Evolutionary conservation across 2,329 filamentous ascomycete genomes (phyloP), one percentile per base, ranked within the genome.

Genomic region (Colletotrichum noveboracense): DNA sequence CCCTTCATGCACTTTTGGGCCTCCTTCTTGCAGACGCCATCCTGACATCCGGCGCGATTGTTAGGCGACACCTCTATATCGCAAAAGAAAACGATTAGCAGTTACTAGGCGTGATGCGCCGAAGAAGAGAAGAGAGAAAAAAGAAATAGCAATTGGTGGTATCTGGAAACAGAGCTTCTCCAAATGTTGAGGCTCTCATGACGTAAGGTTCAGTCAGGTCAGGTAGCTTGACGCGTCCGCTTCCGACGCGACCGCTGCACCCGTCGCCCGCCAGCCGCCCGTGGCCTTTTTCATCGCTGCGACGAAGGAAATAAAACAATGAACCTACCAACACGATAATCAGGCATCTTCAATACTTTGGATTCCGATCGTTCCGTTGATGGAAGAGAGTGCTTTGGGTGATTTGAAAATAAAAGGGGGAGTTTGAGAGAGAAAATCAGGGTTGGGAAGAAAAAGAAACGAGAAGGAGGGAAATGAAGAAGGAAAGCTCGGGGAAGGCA

Each of bases 1-100:
- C 93, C 95, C 86, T 98, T 98, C 30, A 81, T 79, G 81, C 98
- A 95, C 86, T 98, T 98, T 80, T 89, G 82, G 2, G 82, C 87
- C 3, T 85, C 86, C 4, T 94, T 89, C 84, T 96, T 96, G 89
- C 96, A 98, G 77, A 92, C 88, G 7, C 87, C 88, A 81, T 93
- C 93, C 77, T 93, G 89, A 87, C 96, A 98, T 66, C 87, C 91
- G 69, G 96, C 95, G 74, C 96, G 94, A 80, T 89, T 91, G 82
- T 90, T 94, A 61, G 88, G 85, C n/a, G 94, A 91, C 36, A 93
- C 79, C 84, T 98, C 96, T 97, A 80, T n/a, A 34, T 30, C 21
- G 58, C 30, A 34, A 21, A 64, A 36, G 36, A 70, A 79, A 75
- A 36, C 30, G 7, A 8, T 76, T 14, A 74, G 70, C 32, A 52